Base-by-base conservation (phyloP, 2,329 filamentous ascomycete genomes). In the Hawksworthiomyces lignivorus region DNA sequence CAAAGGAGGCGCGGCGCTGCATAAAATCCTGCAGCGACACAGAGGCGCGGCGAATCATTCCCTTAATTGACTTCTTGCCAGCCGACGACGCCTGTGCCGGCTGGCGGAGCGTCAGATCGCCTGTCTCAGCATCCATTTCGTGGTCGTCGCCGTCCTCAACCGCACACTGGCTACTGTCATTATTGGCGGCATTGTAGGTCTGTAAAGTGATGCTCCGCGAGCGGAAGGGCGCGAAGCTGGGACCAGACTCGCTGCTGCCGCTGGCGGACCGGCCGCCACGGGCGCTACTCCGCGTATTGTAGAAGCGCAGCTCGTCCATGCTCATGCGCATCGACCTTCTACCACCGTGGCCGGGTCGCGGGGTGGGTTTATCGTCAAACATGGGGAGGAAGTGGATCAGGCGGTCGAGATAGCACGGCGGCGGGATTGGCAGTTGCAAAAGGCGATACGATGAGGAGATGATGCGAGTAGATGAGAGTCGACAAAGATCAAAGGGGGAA, bases 11-110 rank as follows among this genome's bases (percentile, higher is more conserved):
- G 35, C 71, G 65, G 29, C 71, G 62, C 39, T 70, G 64, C 7
- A 74, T 69, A 24, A 77, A 68, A 24, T 68, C 69, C 52, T 70
- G 60, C 36, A 62, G 70, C 8, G 72, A 74, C 39, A 75, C 52
- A 4, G 75, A 79, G 1, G 75, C 75, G 9, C 75, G 64, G 19
- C 74, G 69, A 37, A 78, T 62, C 48, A 70, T 72, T 36, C 69
- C 67, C 54, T 69, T 73, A 43, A 78, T 55, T 35, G 44, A 48
- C 34, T 37, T 54, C 47, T 46, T 59, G 52, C 44, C 54, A 5
- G 41, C n/a, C 4, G 41, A 15, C 17, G 42, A 18, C 10, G 33
- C 17, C 22, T 15, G 4, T 50, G 31, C 22, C 7, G 30, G 5
- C 8, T 18, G n/a, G 26, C 11, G 19, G 11, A 19, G 15, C 7